Evolutionary conservation across 2,329 filamentous ascomycete species (phyloP).

Genomic region (Polytolypa hystricis): DNA sequence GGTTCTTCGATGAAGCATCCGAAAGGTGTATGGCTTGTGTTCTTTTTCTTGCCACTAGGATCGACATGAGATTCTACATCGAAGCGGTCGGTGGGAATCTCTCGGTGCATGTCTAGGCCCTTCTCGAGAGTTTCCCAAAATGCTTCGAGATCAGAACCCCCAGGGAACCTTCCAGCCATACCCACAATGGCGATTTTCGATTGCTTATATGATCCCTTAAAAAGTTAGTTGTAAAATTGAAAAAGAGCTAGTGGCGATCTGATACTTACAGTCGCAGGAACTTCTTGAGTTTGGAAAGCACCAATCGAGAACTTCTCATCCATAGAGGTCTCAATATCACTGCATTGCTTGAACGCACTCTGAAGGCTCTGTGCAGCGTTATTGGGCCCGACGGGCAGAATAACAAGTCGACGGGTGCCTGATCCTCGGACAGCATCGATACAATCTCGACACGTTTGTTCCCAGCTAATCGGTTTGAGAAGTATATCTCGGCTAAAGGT

Average conservation of each 20-base stretch:
- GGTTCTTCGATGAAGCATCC: conserved; percentile 12
- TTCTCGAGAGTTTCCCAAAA: conserved; percentile 14
- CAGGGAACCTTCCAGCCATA: conserved; percentile 17
- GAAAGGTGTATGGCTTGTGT: conserved; percentile 15
- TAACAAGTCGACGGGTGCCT: not conserved
- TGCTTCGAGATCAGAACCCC: not conserved
- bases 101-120: conserved; percentile 18
- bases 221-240: too few species aligned
- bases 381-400: conserved; percentile 1
- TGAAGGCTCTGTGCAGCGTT: not conserved
- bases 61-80: conserved; percentile 18
- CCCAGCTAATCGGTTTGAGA: not conserved
- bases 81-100: conserved; percentile 24
- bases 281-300: not conserved
- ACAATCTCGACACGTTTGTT: not conserved
- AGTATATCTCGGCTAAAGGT: not conserved
- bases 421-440: not conserved
- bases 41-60: conserved; percentile 12
- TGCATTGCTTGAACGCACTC: conserved; percentile 1
- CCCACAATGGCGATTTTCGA: conserved; percentile 19
- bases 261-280: not conserved
- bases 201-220: conserved; percentile 3
- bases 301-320: not conserved
- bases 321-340: not conserved
- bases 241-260: too few species aligned